Base-by-base conservation (phyloP, 306 rosid genomes). In the Mimosa pudica region DNA sequence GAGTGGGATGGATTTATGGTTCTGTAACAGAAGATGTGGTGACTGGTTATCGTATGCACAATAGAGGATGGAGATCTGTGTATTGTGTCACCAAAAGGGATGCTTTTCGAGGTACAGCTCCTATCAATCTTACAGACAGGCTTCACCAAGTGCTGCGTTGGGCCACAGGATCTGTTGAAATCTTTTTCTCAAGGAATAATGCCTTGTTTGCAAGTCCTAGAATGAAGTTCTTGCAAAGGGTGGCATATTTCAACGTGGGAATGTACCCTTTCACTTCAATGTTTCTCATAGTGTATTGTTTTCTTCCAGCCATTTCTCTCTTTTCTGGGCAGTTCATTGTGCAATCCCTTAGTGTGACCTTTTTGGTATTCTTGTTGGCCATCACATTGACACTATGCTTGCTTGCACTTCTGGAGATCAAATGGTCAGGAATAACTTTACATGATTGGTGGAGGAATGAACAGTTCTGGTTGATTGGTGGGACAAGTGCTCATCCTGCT, bases 1-100 rank as follows among this genome's bases (percentile, higher is more conserved):
- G 97, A 77, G 97, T 93, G 0, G 97, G 97, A 51, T 93, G 96
- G 97, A 93, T 93, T 77, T 93, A 93, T 54, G 97, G 97, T n/a
- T 93, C 97, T 48, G 97, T 93, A 32, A 93, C 97, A 49, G 97
- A 93, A 84, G 97, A 93, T 68, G 96, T 93, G 74, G 97, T 93
- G 11, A 93, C 96, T 6, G 96, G 97, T 48, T 93, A 90, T 74
- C 79, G 96, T 78, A 93, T 93, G 97, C 97, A 93, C 84, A 93
- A 93, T 41, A 83, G 97, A 86, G 97, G 97, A 11, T 93, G 97
- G 97, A 89, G 96, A 76, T 93, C 96, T 7, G 77, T 93, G 32
- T 93, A 93, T 42, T 91, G 94, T 70, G 98, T 93, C 32, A 93
- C 98, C 20, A 91, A 93, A 73, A 79, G 89, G 61, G 98, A 93